Evolutionary conservation across 805 yeast genomes (phyloP).

Genomic region (Ogataea ganodermae): DNA sequence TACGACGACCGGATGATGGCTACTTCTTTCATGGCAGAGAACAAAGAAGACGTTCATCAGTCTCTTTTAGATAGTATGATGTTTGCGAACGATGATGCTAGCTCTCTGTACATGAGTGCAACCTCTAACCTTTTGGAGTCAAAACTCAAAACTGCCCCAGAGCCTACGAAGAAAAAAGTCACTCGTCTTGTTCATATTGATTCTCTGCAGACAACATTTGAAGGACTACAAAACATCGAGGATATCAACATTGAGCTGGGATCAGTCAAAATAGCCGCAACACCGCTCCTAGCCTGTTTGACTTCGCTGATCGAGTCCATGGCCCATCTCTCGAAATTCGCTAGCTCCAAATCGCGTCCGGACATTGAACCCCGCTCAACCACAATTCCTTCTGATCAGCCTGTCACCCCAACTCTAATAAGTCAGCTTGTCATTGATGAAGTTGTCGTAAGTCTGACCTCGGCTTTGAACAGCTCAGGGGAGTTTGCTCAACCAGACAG

Average conservation of each 20-base stretch:
- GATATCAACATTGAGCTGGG: slow-evolving; percentile 44
- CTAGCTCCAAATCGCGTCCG: slow-evolving; percentile 4
- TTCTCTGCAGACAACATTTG: slow-evolving; percentile 44
- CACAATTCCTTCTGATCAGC: slow-evolving; percentile 18
- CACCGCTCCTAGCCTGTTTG: slow-evolving; percentile 44
- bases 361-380: slow-evolving; percentile 6
- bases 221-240: slow-evolving; percentile 42
- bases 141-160: not conserved
- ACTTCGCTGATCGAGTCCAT: slow-evolving; percentile 41
- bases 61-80: slow-evolving; percentile 56
- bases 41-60: slow-evolving; percentile 32
- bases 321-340: slow-evolving; percentile 31
- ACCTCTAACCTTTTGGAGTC: slow-evolving; percentile 49
- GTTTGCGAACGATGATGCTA: slow-evolving; percentile 68
- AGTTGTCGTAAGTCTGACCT: slow-evolving; percentile 45
- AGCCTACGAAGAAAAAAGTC: slow-evolving; percentile 6
- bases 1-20: slow-evolving; percentile 42
- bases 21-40: slow-evolving; percentile 34
- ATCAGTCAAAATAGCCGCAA: slow-evolving; percentile 43
- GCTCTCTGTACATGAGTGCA: slow-evolving; percentile 82
- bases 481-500: slow-evolving; percentile 40
- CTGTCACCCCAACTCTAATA: slow-evolving; percentile 32
- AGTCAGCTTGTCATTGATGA: slow-evolving; percentile 41
- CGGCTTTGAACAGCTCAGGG: slow-evolving; percentile 47
- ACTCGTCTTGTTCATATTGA: slow-evolving; percentile 38